A percentile compares a stretch with the other conserved stretches of the same genome.
Conservation (phyloP, 2,329 filamentous ascomycete species). For the Xylariaceae sp. region DNA sequence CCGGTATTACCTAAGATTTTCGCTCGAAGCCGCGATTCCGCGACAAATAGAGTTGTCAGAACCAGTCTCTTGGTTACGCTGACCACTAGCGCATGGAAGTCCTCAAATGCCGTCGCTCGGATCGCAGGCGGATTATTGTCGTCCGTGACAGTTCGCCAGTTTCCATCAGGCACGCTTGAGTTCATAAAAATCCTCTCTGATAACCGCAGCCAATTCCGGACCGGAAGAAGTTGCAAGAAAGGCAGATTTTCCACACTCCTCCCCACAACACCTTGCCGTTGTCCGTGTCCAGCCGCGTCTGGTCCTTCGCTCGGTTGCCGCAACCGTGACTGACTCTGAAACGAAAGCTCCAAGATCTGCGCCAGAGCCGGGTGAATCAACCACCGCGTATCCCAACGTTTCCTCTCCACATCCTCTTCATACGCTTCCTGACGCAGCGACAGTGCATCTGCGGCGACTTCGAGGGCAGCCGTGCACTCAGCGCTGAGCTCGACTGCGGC, state of each 20-base stretch:
- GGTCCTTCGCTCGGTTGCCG: not conserved
- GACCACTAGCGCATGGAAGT: conserved; percentile 66
- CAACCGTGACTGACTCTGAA: conserved; percentile 15
- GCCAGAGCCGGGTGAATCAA: conserved; percentile 50
- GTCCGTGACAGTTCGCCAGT: conserved; percentile 62
- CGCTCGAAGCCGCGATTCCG: conserved; percentile 63
- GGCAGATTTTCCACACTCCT: conserved; percentile 32
- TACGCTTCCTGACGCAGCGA: conserved; percentile 59
- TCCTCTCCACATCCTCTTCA: conserved; percentile 57
- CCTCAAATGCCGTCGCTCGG: conserved; percentile 69
- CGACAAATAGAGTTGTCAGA: conserved; percentile 64
- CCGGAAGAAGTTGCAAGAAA: conserved; percentile 54
- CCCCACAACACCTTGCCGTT: not conserved
- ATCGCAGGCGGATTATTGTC: conserved; percentile 58
- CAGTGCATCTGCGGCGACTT: conserved; percentile 64
- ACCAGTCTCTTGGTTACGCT: conserved; percentile 68
- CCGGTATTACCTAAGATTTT: conserved; percentile 27
- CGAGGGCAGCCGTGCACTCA: conserved; percentile 62
- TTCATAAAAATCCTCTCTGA: conserved; percentile 76
- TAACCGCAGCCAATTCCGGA: conserved; percentile 59
- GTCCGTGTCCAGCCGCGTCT: not conserved
- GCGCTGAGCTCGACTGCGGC: conserved; percentile 69
- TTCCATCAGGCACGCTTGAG: conserved; percentile 53
- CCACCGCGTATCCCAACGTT: conserved; percentile 63
- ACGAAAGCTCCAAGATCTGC: conserved; percentile 19